These are phyloP conservation scores for Delonix regia DNA, from an alignment of 306 rosid species.

Conservation along the genomic window DNA sequence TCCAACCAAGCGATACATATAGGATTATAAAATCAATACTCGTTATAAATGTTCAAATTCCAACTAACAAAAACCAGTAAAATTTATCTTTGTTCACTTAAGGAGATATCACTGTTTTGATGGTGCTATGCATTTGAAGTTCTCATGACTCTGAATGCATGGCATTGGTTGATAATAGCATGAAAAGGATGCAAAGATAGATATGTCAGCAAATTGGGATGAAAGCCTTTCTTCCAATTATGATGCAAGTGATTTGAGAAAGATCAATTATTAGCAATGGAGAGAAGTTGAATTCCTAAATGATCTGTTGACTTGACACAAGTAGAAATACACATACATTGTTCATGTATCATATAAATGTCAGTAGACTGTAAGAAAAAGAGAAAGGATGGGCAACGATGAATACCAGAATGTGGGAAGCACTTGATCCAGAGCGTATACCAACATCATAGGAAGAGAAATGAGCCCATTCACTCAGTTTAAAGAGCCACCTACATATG, in stretches of 20 bases:
- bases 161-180: conserved; percentile 13
- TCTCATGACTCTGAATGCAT: not conserved
- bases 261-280: not conserved
- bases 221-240: conserved; percentile 27
- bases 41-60: conserved; percentile 18
- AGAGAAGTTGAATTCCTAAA: conserved; percentile 8
- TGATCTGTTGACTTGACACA: conserved; percentile 14
- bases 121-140: conserved; percentile 22
- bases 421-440: conserved; percentile 86
- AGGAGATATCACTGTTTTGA: conserved; percentile 25
- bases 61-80: not conserved
- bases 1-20: not conserved
- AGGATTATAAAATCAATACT: conserved; percentile 13
- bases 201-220: conserved; percentile 25
- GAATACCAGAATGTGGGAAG: conserved; percentile 85
- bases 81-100: conserved; percentile 4
- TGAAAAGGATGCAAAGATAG: conserved; percentile 18
- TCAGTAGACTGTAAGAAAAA: conserved; percentile 23
- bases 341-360: conserved; percentile 9
- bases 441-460: conserved; percentile 89
- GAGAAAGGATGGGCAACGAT: conserved; percentile 24
- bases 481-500: conserved; percentile 82
- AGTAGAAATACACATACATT: conserved; percentile 10
- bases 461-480: conserved; percentile 97
- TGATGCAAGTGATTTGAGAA: conserved; percentile 16